Conservation (phyloP, 495 filamentous ascomycete species). For the Lichenothelia convexa region DNA sequence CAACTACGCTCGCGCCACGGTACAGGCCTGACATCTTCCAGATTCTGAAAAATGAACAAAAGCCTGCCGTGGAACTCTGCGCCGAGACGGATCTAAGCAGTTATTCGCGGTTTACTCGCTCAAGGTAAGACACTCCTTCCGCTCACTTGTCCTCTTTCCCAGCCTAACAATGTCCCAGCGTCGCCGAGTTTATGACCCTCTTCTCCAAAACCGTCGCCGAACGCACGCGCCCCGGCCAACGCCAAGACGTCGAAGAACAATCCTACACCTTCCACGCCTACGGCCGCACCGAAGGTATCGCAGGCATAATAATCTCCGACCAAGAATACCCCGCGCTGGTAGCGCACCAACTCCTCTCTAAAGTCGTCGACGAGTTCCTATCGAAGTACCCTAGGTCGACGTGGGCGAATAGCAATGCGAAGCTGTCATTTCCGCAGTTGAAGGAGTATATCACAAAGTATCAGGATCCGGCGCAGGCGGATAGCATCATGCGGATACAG, state of each 20-base stretch:
- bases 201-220: slow-evolving; percentile 60
- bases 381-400: slow-evolving; percentile 51
- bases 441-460: slow-evolving; percentile 41
- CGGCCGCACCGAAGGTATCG: slow-evolving; percentile 68
- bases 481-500: slow-evolving; percentile 71
- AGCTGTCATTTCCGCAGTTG: slow-evolving; percentile 46
- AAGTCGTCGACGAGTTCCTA: slow-evolving; percentile 87
- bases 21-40: slow-evolving; percentile 15
- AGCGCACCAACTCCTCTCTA: slow-evolving; percentile 84
- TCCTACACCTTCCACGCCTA: slow-evolving; percentile 83
- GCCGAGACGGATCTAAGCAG: slow-evolving; percentile 62
- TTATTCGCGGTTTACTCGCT: slow-evolving; percentile 65
- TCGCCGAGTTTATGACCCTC: slow-evolving; percentile 50
- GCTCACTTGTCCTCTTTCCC: background rate
- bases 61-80: slow-evolving; percentile 66
- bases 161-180: slow-evolving; percentile 13
- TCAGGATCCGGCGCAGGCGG: slow-evolving; percentile 16
- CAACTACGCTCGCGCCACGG: no score
- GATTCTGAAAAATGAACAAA: slow-evolving; percentile 64
- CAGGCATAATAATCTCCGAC: slow-evolving; percentile 75
- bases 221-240: slow-evolving; percentile 64
- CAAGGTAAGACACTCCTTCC: slow-evolving; percentile 28
- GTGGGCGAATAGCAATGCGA: slow-evolving; percentile 37
- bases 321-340: slow-evolving; percentile 78
- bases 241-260: slow-evolving; percentile 84